Conservation (phyloP, 2,329 filamentous ascomycete species). For the Tolypocladium tropicale region DNA sequence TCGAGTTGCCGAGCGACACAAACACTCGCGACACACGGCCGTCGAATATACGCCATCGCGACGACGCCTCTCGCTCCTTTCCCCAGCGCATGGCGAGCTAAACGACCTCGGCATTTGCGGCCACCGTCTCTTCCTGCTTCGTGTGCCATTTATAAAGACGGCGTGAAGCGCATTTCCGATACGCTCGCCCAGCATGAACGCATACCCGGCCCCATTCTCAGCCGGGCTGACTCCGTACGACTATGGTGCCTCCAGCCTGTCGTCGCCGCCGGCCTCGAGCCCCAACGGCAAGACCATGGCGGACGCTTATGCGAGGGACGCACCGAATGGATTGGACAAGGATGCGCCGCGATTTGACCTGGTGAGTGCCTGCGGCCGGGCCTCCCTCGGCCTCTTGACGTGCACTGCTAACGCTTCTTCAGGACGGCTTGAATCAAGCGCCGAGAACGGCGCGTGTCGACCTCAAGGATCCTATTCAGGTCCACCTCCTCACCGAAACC, state of each 20-base stretch:
- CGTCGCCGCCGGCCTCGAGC: conserved; percentile 21
- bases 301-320: conserved; percentile 47
- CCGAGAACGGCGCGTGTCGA: conserved; percentile 49
- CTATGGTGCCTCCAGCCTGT: conserved; percentile 20
- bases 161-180: conserved; percentile 4
- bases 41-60: neutral
- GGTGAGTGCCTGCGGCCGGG: conserved; percentile 29
- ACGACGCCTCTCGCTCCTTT: neutral
- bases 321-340: conserved; percentile 12
- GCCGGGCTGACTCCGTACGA: conserved; percentile 23
- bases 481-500: conserved; percentile 89
- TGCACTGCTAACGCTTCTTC: conserved; percentile 6
- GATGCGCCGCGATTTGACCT: conserved; percentile 45
- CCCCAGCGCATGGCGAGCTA: conserved; percentile 3
- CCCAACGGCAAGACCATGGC: conserved; percentile 40
- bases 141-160: conserved; percentile 12
- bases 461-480: conserved; percentile 63
- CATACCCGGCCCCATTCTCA: conserved; percentile 25
- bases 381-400: neutral
- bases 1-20: neutral
- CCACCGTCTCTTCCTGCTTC: conserved; percentile 1
- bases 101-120: conserved; percentile 2
- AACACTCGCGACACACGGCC: neutral
- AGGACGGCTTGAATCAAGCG: conserved; percentile 41
- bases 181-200: conserved; percentile 24